phyloP scores from a whole-genome alignment of 148 eudicot species.

The Spergularia marina region DNA sequence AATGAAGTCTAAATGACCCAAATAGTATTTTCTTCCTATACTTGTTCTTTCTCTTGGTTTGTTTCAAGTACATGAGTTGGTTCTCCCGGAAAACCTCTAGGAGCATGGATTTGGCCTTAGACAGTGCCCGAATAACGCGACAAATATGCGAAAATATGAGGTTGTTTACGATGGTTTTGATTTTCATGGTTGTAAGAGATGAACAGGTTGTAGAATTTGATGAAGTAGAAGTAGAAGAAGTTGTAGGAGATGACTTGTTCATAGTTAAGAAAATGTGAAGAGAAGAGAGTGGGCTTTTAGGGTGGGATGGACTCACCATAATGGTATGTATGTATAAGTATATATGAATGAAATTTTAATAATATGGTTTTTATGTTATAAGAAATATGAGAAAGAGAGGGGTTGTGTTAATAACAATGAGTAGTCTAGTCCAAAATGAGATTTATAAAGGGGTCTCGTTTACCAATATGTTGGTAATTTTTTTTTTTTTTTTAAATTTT shows the following conservation, averaged over 20 bases:
- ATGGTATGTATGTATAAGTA: neutral
- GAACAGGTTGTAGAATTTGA: slow-evolving; percentile 26
- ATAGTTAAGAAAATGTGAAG: slow-evolving; percentile 44
- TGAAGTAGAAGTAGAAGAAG: slow-evolving; percentile 11
- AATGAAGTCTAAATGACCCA: slow-evolving; percentile 82
- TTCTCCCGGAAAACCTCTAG: slow-evolving; percentile 46
- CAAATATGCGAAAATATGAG: slow-evolving; percentile 62
- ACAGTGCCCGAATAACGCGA: slow-evolving; percentile 50
- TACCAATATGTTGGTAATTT: slow-evolving; percentile 34
- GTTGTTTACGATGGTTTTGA: slow-evolving; percentile 62
- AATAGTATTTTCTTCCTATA: slow-evolving; percentile 58
- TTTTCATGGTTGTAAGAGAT: slow-evolving; percentile 50
- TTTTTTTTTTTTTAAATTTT: neutral
- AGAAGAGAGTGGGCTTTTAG: slow-evolving; percentile 41
- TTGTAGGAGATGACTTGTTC: slow-evolving; percentile 31
- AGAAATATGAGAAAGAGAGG: neutral
- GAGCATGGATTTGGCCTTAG: slow-evolving; percentile 70
- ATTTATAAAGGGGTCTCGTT: slow-evolving; percentile 47
- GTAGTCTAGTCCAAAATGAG: slow-evolving; percentile 33
- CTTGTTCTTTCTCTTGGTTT: slow-evolving; percentile 42
- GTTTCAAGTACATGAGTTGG: slow-evolving; percentile 39
- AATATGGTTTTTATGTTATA: neutral
- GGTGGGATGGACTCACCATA: slow-evolving; percentile 51
- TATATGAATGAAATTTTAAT: neutral
- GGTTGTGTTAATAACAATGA: slow-evolving; percentile 1